phyloP scores from a whole-genome alignment of 2,329 filamentous ascomycete species.

The Ophioceras dolichostomum region DNA sequence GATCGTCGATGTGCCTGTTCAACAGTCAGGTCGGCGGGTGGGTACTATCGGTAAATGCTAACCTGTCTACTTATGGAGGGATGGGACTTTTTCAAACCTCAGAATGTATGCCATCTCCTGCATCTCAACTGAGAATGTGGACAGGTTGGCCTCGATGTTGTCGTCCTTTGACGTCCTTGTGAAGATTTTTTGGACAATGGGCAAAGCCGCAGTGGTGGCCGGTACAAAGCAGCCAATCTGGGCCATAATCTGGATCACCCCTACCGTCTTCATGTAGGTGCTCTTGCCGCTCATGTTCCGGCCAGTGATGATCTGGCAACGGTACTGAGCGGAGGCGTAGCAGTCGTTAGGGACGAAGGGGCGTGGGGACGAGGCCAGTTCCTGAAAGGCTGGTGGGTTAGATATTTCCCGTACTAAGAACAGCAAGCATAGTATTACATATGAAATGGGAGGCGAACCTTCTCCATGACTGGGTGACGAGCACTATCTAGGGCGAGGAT shows the following conservation, averaged over 20 bases:
- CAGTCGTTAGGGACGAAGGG: conserved; percentile 85
- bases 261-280: conserved; percentile 81
- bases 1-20: conserved; percentile 56
- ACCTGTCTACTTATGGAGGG: neutral
- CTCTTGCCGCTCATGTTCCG: conserved; percentile 99
- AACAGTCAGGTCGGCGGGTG: neutral
- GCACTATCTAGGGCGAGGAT: conserved; percentile 62
- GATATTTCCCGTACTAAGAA: too few relatives aligned
- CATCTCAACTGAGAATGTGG: conserved; percentile 93
- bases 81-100: conserved; percentile 23
- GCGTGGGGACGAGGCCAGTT: too few relatives aligned
- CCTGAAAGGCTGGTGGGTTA: too few relatives aligned
- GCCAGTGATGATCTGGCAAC: conserved; percentile 89
- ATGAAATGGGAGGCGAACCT: conserved; percentile 24
- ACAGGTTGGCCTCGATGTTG: conserved; percentile 79
- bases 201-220: conserved; percentile 69
- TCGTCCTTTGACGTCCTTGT: conserved; percentile 80
- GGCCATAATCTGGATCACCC: conserved; percentile 82
- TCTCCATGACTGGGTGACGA: conserved; percentile 70
- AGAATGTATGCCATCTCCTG: conserved; percentile 90
- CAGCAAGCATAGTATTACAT: too few relatives aligned
- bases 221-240: conserved; percentile 89
- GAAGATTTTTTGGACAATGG: conserved; percentile 73
- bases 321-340: conserved; percentile 58
- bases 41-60: too few relatives aligned